phyloP scores from a whole-genome alignment of 805 yeast genomes.

The Wickerhamiella azymoides region DNA sequence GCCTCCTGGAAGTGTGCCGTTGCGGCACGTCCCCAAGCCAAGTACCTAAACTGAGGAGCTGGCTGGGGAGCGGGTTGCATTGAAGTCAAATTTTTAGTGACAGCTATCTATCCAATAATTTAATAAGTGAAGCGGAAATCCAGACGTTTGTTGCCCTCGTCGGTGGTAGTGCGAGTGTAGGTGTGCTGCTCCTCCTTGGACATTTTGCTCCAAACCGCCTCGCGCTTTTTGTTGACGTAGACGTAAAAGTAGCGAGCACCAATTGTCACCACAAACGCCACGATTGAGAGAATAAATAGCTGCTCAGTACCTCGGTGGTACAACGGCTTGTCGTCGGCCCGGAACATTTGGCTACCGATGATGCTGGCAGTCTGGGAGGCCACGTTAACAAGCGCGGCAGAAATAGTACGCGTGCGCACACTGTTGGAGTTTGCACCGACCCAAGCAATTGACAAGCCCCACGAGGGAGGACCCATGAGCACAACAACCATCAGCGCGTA shows the following conservation, averaged over 20 bases:
- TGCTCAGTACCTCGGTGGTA: slow-evolving; percentile 43
- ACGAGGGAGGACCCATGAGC: slow-evolving; percentile 20
- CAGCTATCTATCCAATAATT: background rate
- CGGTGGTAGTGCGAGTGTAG: slow-evolving; percentile 34
- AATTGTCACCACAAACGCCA: slow-evolving; percentile 14
- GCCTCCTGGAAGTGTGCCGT: too few species aligned
- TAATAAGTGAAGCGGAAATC: slow-evolving; percentile 32
- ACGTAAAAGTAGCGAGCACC: slow-evolving; percentile 25
- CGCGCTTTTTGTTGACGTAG: slow-evolving; percentile 26
- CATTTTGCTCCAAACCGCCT: slow-evolving; percentile 37
- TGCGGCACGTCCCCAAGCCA: too few species aligned
- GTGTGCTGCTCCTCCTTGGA: slow-evolving; percentile 35
- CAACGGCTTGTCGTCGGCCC: slow-evolving; percentile 42
- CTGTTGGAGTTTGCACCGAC: slow-evolving; percentile 49
- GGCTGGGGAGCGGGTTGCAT: too few species aligned
- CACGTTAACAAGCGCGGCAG: slow-evolving; percentile 54
- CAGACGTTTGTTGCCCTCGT: slow-evolving; percentile 44
- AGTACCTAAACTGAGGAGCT: too few species aligned
- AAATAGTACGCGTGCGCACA: slow-evolving; percentile 47
- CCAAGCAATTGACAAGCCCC: slow-evolving; percentile 28
- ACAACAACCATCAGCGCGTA: slow-evolving; percentile 21
- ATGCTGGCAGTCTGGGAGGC: slow-evolving; percentile 46
- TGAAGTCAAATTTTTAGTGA: too few species aligned
- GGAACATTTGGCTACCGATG: slow-evolving; percentile 41
- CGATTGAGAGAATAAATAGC: slow-evolving; percentile 18